Conservation (phyloP, 2,329 filamentous ascomycete genomes). For the Fusarium incarnatum region DNA sequence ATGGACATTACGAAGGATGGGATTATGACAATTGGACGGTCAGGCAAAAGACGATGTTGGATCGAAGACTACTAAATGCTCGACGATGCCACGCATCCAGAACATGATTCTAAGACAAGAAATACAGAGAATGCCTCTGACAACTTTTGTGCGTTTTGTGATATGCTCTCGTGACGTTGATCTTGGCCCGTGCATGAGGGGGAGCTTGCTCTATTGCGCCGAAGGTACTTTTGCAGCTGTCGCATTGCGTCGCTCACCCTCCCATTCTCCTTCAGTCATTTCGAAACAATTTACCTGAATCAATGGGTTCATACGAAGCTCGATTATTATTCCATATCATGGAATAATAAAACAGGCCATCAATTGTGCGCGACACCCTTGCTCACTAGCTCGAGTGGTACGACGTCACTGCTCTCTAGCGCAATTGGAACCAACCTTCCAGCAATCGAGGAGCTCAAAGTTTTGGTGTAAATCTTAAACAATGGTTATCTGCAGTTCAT, state of each 20-base stretch:
- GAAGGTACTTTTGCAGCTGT: neutral
- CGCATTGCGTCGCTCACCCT: too few species aligned
- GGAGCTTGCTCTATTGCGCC: neutral
- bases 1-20: slow-evolving; percentile 47
- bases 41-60: slow-evolving; percentile 49
- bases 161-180: slow-evolving; percentile 16
- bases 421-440: neutral
- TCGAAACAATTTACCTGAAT: neutral
- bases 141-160: slow-evolving; percentile 15
- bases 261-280: neutral
- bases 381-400: slow-evolving; percentile 2
- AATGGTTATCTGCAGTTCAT: neutral
- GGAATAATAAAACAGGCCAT: neutral
- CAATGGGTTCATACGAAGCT: neutral
- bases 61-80: slow-evolving; percentile 46
- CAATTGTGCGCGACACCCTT: slow-evolving; percentile 23
- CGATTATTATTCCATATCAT: neutral
- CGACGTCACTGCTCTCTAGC: slow-evolving; percentile 30
- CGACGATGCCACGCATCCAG: slow-evolving; percentile 43
- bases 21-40: slow-evolving; percentile 50
- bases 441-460: neutral
- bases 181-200: neutral
- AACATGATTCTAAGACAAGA: slow-evolving; percentile 44
- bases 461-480: neutral
- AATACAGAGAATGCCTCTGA: slow-evolving; percentile 42